Conservation (phyloP, 1,284 basidiomycete species). For the Rhodotorula sp. region DNA sequence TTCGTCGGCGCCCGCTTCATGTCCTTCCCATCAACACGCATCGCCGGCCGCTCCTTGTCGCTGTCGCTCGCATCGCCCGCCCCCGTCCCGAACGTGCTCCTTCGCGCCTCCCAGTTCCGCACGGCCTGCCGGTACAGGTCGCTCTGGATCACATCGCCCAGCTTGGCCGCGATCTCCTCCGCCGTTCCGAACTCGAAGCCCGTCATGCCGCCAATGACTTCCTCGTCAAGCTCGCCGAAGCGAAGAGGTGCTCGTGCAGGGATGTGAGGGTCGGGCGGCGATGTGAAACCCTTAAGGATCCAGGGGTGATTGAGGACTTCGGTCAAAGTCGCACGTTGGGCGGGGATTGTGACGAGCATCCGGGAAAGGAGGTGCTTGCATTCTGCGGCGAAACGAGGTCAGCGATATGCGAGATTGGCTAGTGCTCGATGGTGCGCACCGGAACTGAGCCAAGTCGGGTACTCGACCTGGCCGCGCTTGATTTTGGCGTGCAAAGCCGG, state of each 20-base stretch:
- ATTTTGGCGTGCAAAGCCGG: constrained; percentile 98
- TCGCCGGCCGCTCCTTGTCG: constrained; percentile 30
- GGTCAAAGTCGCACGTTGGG: constrained; percentile 71
- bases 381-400: constrained; percentile 56
- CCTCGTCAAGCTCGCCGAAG: constrained; percentile 76
- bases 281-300: constrained; percentile 86
- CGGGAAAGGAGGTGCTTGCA: constrained; percentile 90
- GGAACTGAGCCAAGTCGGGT: constrained; percentile 92
- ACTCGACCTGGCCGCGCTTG: constrained; percentile 94
- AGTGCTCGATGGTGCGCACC: constrained; percentile 66
- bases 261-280: constrained; percentile 77
- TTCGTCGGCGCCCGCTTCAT: constrained; percentile 46
- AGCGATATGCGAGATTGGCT: background rate
- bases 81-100: constrained; percentile 34
- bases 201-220: constrained; percentile 86
- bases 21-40: constrained; percentile 35
- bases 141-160: constrained; percentile 70
- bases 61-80: constrained; percentile 15
- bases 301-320: constrained; percentile 92
- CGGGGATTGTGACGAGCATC: constrained; percentile 95
- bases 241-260: constrained; percentile 84
- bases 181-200: constrained; percentile 95
- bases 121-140: constrained; percentile 71
- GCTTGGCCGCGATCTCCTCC: constrained; percentile 74
- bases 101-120: constrained; percentile 32